Evolutionary conservation across 2,329 filamentous ascomycete species (phyloP).

Genomic region (Aspergillus glaucus): DNA sequence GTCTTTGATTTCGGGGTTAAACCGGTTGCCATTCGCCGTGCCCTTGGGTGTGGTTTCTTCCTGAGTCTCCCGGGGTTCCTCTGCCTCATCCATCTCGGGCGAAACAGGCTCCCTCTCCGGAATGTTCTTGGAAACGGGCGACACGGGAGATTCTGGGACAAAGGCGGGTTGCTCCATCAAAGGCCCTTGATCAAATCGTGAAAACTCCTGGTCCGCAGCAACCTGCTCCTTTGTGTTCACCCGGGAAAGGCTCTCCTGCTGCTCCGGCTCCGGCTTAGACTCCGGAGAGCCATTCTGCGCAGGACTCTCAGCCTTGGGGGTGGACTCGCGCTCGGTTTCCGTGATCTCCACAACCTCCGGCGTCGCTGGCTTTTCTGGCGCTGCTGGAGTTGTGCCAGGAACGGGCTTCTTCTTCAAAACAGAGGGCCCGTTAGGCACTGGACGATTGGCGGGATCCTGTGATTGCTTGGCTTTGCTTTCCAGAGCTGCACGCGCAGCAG

Average conservation of each 20-base stretch:
- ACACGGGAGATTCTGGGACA: constrained; percentile 49
- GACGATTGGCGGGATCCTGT: constrained; percentile 19
- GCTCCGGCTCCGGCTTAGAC: constrained; percentile 44
- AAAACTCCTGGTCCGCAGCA: constrained; percentile 47
- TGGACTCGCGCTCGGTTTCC: constrained; percentile 15
- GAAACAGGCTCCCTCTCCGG: constrained; percentile 10
- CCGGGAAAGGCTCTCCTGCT: constrained; percentile 48
- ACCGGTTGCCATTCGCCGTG: neutral
- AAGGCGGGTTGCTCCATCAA: constrained; percentile 82
- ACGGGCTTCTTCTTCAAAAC: constrained; percentile 31
- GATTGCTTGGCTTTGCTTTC: constrained; percentile 32
- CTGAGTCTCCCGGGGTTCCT: neutral
- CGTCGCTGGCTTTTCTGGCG: constrained; percentile 7
- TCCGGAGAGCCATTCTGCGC: constrained; percentile 23
- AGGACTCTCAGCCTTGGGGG: neutral
- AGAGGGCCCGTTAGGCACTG: constrained; percentile 18
- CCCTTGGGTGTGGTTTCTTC: too few relatives aligned
- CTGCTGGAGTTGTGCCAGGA: constrained; percentile 8
- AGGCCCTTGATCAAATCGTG: constrained; percentile 80
- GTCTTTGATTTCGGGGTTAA: constrained; percentile 50
- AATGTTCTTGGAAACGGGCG: constrained; percentile 10
- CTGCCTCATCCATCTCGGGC: neutral
- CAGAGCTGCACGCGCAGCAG: constrained; percentile 38
- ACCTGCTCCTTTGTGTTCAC: constrained; percentile 48
- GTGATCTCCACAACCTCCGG: constrained; percentile 4